These are phyloP conservation scores for Colletotrichum acutatum DNA, from an alignment of 2,329 filamentous ascomycete species.

Conservation along the genomic window DNA sequence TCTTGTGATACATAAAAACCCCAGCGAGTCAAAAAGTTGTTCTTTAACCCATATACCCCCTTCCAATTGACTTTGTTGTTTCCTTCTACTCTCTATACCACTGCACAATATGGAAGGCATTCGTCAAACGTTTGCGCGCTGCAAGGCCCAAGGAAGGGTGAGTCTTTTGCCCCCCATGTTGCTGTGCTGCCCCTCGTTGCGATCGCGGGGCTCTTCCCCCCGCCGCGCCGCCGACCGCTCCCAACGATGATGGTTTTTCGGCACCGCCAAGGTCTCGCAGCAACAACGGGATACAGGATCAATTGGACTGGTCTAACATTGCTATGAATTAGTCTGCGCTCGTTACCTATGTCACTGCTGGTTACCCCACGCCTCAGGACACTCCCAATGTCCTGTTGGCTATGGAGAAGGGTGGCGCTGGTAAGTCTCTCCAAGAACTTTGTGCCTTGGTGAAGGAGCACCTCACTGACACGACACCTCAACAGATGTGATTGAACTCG, in stretches of 20 bases:
- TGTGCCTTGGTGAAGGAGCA: background rate
- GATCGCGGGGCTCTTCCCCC: constrained; percentile 22
- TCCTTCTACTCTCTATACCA: background rate
- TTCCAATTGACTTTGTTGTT: constrained; percentile 3
- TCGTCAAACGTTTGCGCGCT: constrained; percentile 68
- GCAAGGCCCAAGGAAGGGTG: constrained; percentile 69
- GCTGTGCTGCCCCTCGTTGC: constrained; percentile 41
- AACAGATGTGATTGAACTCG: constrained; percentile 92
- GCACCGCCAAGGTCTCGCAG: background rate
- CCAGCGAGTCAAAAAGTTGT: constrained; percentile 13
- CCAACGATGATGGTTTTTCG: background rate
- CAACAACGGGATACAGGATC: background rate
- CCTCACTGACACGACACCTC: background rate
- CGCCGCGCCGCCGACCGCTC: background rate
- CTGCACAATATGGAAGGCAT: constrained; percentile 63
- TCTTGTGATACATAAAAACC: background rate
- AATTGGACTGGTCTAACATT: constrained; percentile 4
- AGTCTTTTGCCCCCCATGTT: constrained; percentile 40
- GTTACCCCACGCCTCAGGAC: constrained; percentile 84
- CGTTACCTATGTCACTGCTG: constrained; percentile 96
- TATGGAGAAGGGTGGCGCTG: constrained; percentile 92
- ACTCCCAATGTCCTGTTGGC: constrained; percentile 87
- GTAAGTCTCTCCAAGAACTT: constrained; percentile 59
- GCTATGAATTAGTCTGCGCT: constrained; percentile 73
- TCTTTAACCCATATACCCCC: constrained; percentile 9